Conservation (phyloP, 257 asterid genomes). For the Nicotiana tomentosiformis region DNA sequence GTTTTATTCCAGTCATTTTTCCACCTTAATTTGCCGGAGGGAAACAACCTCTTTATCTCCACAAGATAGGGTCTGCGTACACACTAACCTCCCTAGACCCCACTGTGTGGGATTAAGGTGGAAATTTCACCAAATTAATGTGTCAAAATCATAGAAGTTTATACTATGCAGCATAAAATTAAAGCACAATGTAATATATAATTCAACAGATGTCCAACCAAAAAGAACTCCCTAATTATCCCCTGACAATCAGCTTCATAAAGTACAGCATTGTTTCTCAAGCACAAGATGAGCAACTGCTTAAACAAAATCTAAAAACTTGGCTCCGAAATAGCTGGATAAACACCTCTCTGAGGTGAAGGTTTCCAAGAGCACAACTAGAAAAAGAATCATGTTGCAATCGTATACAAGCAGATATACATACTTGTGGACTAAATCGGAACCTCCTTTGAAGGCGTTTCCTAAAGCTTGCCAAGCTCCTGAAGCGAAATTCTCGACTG, state of each 20-base stretch:
- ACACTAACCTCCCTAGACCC: too few relatives aligned
- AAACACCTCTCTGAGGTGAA: background rate
- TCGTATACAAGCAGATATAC: slow-evolving; percentile 21
- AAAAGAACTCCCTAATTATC: background rate
- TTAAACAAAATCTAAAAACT: background rate
- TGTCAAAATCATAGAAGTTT: background rate
- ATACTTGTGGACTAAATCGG: slow-evolving; percentile 55
- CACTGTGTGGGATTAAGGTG: too few relatives aligned
- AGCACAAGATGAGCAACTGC: background rate
- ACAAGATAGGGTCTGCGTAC: too few relatives aligned
- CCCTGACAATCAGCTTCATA: background rate
- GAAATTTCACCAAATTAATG: background rate
- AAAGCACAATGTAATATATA: background rate
- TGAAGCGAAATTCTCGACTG: slow-evolving; percentile 80
- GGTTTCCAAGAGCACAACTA: background rate
- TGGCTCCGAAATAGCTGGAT: background rate
- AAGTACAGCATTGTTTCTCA: background rate
- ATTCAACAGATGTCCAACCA: background rate
- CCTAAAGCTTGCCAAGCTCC: slow-evolving; percentile 99
- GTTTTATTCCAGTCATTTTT: background rate
- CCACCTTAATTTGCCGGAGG: background rate
- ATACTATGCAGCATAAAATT: background rate
- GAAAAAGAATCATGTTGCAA: background rate
- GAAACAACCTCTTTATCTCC: too few relatives aligned
- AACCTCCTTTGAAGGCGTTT: slow-evolving; percentile 88